Evolutionary conservation across 257 asterid species (phyloP), one percentile per base, ranked within the genome.

Genomic region (Solanum dulcamara): DNA sequence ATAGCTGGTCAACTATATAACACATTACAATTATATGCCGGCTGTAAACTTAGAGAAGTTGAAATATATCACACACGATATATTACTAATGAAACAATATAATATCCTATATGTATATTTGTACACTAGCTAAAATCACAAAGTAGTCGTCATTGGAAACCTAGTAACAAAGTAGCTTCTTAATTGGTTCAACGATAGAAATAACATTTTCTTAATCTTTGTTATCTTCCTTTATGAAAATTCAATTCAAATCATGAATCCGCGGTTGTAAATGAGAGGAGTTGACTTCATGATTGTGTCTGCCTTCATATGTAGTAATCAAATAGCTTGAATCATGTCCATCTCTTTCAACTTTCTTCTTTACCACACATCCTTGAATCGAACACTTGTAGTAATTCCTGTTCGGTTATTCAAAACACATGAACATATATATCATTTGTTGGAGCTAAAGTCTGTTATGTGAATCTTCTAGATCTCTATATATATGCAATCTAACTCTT

Each of bases 361-460:
- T 89, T 67, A 89, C 87, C 40, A 55, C 40, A 83, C 91, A 89
- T 42, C 88, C 90, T 48, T 3, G 57, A 82, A 38, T 59, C 32
- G 85, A 84, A 85, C 91, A 89, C 81, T 86, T 89, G 82, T 86
- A 87, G 62, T 89, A 89, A 70, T 89, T 80, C 87, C 91, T 89
- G 85, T n/a, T 42, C 9, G 18, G 4, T 74, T n/a, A 15, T 30
- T 10, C 20, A 64, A 10, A 40, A 71, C 20, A 53, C 11, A 18
- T 24, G 42, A n/a, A 57, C 28, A 40, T 26, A 51, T 17, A 24
- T 35, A 50, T 17, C 18, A 8, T 35, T 32, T 9, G 13, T 28
- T 26, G 33, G 35, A 26, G 70, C 30, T 10, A 57, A 1, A 57
- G 28, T 57, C 30, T 3, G 3, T 2, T 57, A 59, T n/a, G n/a